phyloP scores from a whole-genome alignment of 805 yeast species.

The Candida insectalens region DNA sequence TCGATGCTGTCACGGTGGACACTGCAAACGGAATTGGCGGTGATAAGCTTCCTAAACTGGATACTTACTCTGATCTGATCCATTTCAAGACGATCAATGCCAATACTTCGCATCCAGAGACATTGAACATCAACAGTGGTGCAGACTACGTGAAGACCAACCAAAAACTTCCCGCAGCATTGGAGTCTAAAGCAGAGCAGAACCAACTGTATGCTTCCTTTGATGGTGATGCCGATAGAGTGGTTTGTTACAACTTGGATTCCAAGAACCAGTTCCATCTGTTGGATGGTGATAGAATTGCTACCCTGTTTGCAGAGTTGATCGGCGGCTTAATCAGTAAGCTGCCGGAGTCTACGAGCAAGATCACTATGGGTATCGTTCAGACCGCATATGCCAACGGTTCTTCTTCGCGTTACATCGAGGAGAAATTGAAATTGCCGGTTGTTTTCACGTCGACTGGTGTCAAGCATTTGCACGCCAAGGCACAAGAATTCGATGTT shows the following conservation, averaged over 20 bases:
- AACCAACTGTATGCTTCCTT: constrained; percentile 64
- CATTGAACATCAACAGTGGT: constrained; percentile 75
- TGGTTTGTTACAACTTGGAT: constrained; percentile 61
- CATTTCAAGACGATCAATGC: constrained; percentile 41
- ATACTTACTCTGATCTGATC: constrained; percentile 21
- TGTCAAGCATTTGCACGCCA: constrained; percentile 93
- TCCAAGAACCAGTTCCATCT: constrained; percentile 35
- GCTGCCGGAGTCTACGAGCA: constrained; percentile 25
- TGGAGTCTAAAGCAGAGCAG: constrained; percentile 22
- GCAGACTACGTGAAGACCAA: constrained; percentile 93
- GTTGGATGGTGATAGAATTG: constrained; percentile 90
- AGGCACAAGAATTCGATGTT: constrained; percentile 72
- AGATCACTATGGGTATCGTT: constrained; percentile 59
- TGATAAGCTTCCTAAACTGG: constrained; percentile 45
- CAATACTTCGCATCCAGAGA: constrained; percentile 39
- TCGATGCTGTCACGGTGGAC: constrained; percentile 52
- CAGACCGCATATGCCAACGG: constrained; percentile 99
- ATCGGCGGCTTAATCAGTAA: constrained; percentile 38
- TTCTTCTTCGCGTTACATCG: constrained; percentile 66
- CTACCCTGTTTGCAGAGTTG: constrained; percentile 72
- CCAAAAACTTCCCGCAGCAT: constrained; percentile 64
- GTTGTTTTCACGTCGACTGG: constrained; percentile 92
- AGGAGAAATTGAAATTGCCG: constrained; percentile 54
- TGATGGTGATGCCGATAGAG: constrained; percentile 97
- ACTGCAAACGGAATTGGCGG: constrained; percentile 98